A percentile compares a stretch with the other conserved stretches of the same genome.
Evolutionary conservation across 345 rosid genomes (phyloP).

Genomic region (Gossypium bickii): DNA sequence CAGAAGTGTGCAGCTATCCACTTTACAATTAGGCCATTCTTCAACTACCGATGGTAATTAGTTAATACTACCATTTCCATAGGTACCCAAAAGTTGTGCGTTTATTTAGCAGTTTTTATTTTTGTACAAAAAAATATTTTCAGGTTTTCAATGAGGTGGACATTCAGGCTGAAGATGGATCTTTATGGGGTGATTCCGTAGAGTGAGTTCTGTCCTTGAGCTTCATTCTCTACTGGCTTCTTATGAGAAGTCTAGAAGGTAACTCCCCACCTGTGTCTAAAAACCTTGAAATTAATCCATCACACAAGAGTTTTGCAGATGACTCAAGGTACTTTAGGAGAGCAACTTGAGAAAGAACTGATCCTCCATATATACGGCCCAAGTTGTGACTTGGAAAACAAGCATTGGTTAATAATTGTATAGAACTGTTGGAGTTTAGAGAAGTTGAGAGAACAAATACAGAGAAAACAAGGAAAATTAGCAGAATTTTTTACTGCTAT

Average conservation of each 20-base stretch:
- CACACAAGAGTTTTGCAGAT: no score
- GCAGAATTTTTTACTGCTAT: no score
- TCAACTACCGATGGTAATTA: conserved; percentile 4
- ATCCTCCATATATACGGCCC: no score
- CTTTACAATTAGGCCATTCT: not conserved
- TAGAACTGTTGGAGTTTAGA: not conserved
- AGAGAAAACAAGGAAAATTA: no score
- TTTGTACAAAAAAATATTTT: not conserved
- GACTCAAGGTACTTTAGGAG: no score
- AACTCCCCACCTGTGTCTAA: no score
- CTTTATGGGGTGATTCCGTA: conserved; percentile 41
- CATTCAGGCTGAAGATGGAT: conserved; percentile 32
- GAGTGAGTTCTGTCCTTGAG: conserved; percentile 23
- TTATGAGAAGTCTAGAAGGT: no score
- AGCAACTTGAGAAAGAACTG: no score
- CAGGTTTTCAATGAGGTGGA: conserved; percentile 28
- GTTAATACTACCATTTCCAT: not conserved
- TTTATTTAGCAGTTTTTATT: not conserved
- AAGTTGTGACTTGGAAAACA: conserved; percentile 9
- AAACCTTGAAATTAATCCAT: no score
- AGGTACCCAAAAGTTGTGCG: not conserved
- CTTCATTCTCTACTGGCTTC: no score
- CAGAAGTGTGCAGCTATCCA: not conserved
- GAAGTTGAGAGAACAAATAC: no score
- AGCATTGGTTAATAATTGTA: not conserved